Percentiles rank a stretch among this genome's conserved stretches.
Evolutionary conservation across 108 stramenopile species (phyloP).

Genomic region (Stephanodiscus triporus): DNA sequence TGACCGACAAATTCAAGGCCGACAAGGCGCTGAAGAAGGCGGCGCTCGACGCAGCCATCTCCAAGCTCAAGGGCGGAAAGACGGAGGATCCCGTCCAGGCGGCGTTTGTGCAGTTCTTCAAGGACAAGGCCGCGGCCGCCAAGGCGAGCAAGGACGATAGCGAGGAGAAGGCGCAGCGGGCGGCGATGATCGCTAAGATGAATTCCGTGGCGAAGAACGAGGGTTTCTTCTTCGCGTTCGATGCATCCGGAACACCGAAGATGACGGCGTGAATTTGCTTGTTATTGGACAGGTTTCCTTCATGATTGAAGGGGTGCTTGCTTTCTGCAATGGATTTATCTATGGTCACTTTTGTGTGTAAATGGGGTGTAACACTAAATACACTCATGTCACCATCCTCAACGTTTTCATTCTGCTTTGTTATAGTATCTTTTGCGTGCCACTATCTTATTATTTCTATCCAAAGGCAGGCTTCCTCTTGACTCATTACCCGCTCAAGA

Average conservation of each 20-base stretch:
- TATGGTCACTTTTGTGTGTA: not conserved
- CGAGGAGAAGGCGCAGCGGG: constrained; percentile 65
- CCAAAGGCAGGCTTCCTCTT: not conserved
- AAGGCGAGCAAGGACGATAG: constrained; percentile 68
- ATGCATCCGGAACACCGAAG: constrained; percentile 67
- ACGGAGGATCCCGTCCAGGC: constrained; percentile 71
- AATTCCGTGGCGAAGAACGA: constrained; percentile 78
- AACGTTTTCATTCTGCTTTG: not conserved
- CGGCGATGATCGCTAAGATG: constrained; percentile 75
- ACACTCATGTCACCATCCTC: constrained; percentile 2
- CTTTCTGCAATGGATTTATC: not conserved
- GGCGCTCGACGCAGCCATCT: constrained; percentile 69
- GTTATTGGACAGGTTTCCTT: not conserved
- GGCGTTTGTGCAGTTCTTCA: constrained; percentile 79
- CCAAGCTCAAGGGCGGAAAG: constrained; percentile 65
- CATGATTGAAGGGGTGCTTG: not conserved
- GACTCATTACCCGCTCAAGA: not conserved
- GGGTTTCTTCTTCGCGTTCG: constrained; percentile 80
- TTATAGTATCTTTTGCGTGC: not conserved
- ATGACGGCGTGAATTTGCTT: constrained; percentile 59
- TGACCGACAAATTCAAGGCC: constrained; percentile 65
- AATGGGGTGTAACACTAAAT: constrained; percentile 6
- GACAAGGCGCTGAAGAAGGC: constrained; percentile 76
- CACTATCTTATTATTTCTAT: not conserved
- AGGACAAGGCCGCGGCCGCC: constrained; percentile 71